Evolutionary conservation across 2,329 filamentous ascomycete species (phyloP).

Genomic region (Ophiocordyceps polyrhachis-furcata): DNA sequence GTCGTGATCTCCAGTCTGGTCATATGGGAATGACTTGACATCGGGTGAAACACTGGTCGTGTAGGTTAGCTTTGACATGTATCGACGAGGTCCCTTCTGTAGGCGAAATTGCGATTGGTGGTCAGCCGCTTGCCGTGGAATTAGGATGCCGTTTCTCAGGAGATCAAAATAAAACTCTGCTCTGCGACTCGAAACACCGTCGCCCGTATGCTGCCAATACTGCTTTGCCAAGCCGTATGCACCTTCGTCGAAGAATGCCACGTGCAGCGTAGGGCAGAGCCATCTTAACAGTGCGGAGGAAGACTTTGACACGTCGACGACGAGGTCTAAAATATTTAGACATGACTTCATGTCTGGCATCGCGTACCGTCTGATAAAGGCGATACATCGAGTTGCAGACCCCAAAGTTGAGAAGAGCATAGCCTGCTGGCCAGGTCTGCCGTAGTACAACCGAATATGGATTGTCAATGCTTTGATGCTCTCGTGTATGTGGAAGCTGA

Average conservation of each 20-base stretch:
- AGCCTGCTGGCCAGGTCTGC: constrained; percentile 42
- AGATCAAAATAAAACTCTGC: constrained; percentile 75
- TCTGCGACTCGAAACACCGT: constrained; percentile 76
- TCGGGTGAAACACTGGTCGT: not conserved
- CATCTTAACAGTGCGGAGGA: constrained; percentile 31
- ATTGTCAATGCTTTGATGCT: constrained; percentile 56
- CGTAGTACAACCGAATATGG: constrained; percentile 47
- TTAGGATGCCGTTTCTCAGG: constrained; percentile 47
- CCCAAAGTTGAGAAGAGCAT: constrained; percentile 65
- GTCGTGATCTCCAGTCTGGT: constrained; percentile 11
- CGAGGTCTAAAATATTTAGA: constrained; percentile 41
- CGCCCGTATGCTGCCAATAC: constrained; percentile 94
- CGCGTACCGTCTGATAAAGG: constrained; percentile 49
- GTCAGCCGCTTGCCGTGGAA: constrained; percentile 7
- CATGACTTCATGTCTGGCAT: constrained; percentile 28
- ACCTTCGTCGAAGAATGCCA: constrained; percentile 51
- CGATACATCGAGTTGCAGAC: constrained; percentile 52
- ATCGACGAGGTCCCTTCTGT: not conserved
- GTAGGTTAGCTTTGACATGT: not conserved
- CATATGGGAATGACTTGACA: not conserved
- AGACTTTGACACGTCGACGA: constrained; percentile 36
- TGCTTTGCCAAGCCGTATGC: constrained; percentile 63
- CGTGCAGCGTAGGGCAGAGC: constrained; percentile 42
- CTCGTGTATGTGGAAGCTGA: constrained; percentile 83
- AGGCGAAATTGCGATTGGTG: not conserved